These are phyloP conservation scores for Venturia oleaginea DNA, from an alignment of 2,329 filamentous ascomycete species.

Conservation along the genomic window DNA sequence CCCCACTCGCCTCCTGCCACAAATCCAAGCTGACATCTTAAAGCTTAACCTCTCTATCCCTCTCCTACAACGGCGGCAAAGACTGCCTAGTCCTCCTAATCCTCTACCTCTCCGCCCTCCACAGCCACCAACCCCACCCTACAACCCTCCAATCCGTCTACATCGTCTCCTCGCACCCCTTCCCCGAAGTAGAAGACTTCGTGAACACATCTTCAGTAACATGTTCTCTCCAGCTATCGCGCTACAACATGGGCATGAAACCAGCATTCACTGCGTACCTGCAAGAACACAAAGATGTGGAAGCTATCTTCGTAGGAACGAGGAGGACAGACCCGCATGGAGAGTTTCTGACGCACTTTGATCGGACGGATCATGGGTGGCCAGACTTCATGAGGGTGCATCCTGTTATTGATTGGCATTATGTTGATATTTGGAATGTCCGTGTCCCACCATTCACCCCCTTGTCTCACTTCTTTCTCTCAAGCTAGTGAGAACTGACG, in stretches of 20 bases:
- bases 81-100: slow-evolving; percentile 91
- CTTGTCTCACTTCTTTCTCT: not conserved
- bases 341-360: slow-evolving; percentile 67
- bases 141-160: slow-evolving; percentile 73
- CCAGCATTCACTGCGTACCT: slow-evolving; percentile 73
- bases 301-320: slow-evolving; percentile 80
- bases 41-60: slow-evolving; percentile 68
- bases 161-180: slow-evolving; percentile 76
- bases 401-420: slow-evolving; percentile 96
- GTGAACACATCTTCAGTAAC: slow-evolving; percentile 54
- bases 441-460: slow-evolving; percentile 27
- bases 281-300: slow-evolving; percentile 51
- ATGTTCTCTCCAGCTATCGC: slow-evolving; percentile 68
- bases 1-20: not conserved
- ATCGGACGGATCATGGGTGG: slow-evolving; percentile 82
- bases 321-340: slow-evolving; percentile 89
- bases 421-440: slow-evolving; percentile 90
- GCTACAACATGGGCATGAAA: slow-evolving; percentile 72
- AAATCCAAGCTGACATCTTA: slow-evolving; percentile 2
- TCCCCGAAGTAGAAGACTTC: slow-evolving; percentile 77
- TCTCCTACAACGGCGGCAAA: slow-evolving; percentile 97
- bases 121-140: slow-evolving; percentile 31
- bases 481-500: not conserved
- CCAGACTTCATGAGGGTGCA: slow-evolving; percentile 87
- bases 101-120: slow-evolving; percentile 64